Percentiles rank a stretch among this genome's conserved stretches.
Evolutionary conservation across 1,139 yeast species (phyloP).

Genomic region (Ogataea hybrid): DNA sequence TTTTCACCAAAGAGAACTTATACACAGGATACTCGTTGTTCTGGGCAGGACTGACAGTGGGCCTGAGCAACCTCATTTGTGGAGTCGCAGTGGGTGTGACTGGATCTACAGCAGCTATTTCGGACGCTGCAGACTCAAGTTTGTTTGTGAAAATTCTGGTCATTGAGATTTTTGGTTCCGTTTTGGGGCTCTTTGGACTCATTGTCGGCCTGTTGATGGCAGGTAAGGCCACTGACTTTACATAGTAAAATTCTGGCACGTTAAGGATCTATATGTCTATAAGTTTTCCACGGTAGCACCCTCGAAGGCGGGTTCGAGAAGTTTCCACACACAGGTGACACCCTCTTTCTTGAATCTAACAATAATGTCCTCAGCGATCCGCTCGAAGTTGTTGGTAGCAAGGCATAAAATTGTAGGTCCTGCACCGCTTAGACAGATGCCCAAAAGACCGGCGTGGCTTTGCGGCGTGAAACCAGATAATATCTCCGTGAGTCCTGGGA

Average conservation of each 20-base stretch:
- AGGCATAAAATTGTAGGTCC: conserved; percentile 96
- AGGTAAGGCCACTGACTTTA: conserved; percentile 85
- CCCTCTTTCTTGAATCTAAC: conserved; percentile 62
- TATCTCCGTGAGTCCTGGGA: conserved; percentile 87
- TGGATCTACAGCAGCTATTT: conserved; percentile 96
- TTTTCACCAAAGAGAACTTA: conserved; percentile 79
- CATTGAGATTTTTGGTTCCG: conserved; percentile 95
- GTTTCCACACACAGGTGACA: conserved; percentile 76
- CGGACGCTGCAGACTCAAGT: conserved; percentile 97
- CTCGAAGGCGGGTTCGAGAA: conserved; percentile 81
- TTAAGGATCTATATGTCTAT: conserved; percentile 3
- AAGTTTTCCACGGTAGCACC: conserved; percentile 59
- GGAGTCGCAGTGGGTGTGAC: conserved; percentile 98
- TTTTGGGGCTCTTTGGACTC: conserved; percentile 88
- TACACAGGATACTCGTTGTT: conserved; percentile 93
- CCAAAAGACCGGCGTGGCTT: conserved; percentile 80
- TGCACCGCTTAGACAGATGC: conserved; percentile 95
- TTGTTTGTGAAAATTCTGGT: conserved; percentile 94
- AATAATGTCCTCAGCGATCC: conserved; percentile 76
- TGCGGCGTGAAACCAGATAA: conserved; percentile 79
- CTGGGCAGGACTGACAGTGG: conserved; percentile 99
- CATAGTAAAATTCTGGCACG: conserved; percentile 16
- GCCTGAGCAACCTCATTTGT: conserved; percentile 88
- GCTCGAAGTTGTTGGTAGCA: conserved; percentile 84
- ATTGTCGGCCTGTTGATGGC: conserved; percentile 98